Evolutionary conservation across 371 early-diverging fungal genomes (phyloP).

Genomic region (Syncephalis fuscata): DNA sequence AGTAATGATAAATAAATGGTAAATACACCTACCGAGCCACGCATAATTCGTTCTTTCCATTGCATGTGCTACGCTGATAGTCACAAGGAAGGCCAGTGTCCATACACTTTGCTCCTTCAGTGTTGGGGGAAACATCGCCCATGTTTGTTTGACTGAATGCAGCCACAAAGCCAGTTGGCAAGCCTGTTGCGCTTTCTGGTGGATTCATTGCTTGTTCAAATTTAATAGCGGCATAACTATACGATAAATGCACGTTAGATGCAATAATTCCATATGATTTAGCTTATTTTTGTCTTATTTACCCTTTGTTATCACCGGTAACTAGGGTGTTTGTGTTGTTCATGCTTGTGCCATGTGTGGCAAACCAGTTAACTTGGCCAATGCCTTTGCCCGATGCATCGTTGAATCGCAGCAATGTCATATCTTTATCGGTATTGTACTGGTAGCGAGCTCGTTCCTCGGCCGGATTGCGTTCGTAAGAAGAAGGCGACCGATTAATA

Average conservation of each 20-base stretch:
- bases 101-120: slow-evolving; percentile 27
- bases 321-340: slow-evolving; percentile 31
- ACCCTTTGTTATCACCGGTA: slow-evolving; percentile 52
- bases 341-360: slow-evolving; percentile 44
- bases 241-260: too few species aligned
- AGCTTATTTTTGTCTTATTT: slow-evolving; percentile 1
- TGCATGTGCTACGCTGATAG: slow-evolving; percentile 13
- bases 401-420: slow-evolving; percentile 21
- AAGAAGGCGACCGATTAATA: slow-evolving; percentile 31
- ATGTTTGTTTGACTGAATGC: slow-evolving; percentile 45
- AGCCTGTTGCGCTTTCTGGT: too few species aligned
- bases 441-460: slow-evolving; percentile 28
- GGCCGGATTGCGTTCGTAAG: slow-evolving; percentile 35
- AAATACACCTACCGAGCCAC: slow-evolving; percentile 16
- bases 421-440: slow-evolving; percentile 29
- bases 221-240: slow-evolving; percentile 11
- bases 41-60: slow-evolving; percentile 9
- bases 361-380: slow-evolving; percentile 25
- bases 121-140: slow-evolving; percentile 44
- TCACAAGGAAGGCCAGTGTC: slow-evolving; percentile 43
- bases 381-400: slow-evolving; percentile 10
- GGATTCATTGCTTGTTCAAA: too few species aligned
- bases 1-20: not conserved
- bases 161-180: slow-evolving; percentile 19
- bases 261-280: too few species aligned